phyloP scores from a whole-genome alignment of 2,329 filamentous ascomycete genomes.

The Trichophyton simii region DNA sequence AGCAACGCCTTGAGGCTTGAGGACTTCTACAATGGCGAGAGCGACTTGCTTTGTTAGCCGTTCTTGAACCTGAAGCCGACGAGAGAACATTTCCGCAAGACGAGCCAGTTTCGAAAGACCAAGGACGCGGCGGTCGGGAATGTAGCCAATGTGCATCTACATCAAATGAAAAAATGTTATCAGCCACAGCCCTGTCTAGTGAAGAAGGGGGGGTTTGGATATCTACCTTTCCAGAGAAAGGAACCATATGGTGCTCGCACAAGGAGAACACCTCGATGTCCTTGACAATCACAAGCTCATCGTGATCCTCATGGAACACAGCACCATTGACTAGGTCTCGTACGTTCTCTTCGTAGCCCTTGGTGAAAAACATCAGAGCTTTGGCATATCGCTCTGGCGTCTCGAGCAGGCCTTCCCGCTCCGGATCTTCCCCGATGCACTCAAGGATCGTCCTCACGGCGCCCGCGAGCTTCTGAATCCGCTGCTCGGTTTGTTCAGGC shows the following conservation, averaged over 20 bases:
- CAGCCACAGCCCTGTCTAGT: background rate
- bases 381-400: constrained; percentile 83
- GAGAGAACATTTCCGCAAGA: constrained; percentile 93
- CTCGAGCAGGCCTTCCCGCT: constrained; percentile 50
- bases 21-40: constrained; percentile 79
- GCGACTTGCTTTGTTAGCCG: constrained; percentile 92
- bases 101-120: constrained; percentile 91
- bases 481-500: constrained; percentile 45
- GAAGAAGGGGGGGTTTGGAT: background rate
- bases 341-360: constrained; percentile 92
- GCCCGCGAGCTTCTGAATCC: constrained; percentile 48
- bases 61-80: constrained; percentile 89
- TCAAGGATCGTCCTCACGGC: constrained; percentile 53
- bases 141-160: constrained; percentile 98
- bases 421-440: constrained; percentile 53
- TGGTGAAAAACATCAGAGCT: constrained; percentile 89
- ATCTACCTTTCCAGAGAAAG: constrained; percentile 83
- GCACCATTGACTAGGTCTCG: constrained; percentile 83
- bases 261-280: constrained; percentile 91
- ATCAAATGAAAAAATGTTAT: constrained; percentile 7
- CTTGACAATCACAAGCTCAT: constrained; percentile 95
- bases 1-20: constrained; percentile 86
- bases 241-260: constrained; percentile 95
- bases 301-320: constrained; percentile 91
- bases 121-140: constrained; percentile 79